Percentiles rank a stretch among this genome's conserved stretches.
Evolutionary conservation across 2,329 filamentous ascomycete genomes (phyloP).

Genomic region (Alternaria solani): DNA sequence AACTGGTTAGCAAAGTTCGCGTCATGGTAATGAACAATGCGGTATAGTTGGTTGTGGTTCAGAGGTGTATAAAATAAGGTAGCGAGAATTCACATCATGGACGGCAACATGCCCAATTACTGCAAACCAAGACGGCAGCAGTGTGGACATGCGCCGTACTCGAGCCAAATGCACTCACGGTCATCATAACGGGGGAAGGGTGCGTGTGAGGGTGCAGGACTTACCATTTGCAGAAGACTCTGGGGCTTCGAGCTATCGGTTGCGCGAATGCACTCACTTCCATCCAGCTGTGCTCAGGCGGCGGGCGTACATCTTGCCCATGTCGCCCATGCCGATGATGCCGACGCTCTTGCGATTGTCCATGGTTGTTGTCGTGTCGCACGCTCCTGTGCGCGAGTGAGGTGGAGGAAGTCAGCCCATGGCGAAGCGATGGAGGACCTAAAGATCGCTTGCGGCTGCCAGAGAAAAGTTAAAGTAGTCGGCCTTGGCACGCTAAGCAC

Average conservation of each 20-base stretch:
- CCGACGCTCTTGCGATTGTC: constrained; percentile 77
- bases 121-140: constrained; percentile 78
- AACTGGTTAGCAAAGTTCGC: constrained; percentile 44
- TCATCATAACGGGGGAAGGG: constrained; percentile 76
- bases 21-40: constrained; percentile 29
- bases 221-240: constrained; percentile 34
- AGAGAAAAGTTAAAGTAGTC: constrained; percentile 28
- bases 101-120: constrained; percentile 69
- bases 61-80: constrained; percentile 91
- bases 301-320: constrained; percentile 98
- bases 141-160: constrained; percentile 77
- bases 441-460: constrained; percentile 18
- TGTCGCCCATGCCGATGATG: constrained; percentile 98
- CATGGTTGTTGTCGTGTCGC: constrained; percentile 54
- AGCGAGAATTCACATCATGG: constrained; percentile 99
- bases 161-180: constrained; percentile 99
- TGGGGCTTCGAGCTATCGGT: constrained; percentile 20
- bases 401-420: constrained; percentile 43
- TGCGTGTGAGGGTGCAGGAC: constrained; percentile 25
- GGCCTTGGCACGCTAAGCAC: constrained; percentile 23
- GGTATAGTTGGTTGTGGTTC: constrained; percentile 59
- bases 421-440: constrained; percentile 22
- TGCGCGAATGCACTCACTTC: constrained; percentile 73
- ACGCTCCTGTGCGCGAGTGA: constrained; percentile 32
- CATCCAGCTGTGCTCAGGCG: constrained; percentile 89